A percentile compares a stretch with the other conserved stretches of the same genome.
These are phyloP conservation scores for Triticum urartu DNA, from an alignment of 176 grass and related monocot species.

Conservation along the genomic window DNA sequence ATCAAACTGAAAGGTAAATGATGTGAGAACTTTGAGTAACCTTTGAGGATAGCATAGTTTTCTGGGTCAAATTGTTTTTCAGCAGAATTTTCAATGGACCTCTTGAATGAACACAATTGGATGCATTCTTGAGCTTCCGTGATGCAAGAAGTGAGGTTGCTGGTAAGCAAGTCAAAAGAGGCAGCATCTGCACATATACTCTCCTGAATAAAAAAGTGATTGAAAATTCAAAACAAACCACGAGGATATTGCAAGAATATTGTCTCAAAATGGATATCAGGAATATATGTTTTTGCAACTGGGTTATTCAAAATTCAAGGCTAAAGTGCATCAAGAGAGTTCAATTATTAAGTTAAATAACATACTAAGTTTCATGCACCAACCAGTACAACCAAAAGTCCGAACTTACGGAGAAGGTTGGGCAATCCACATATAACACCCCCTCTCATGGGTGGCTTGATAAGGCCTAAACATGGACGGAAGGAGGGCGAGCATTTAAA, in stretches of 20 bases:
- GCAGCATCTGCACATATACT: conserved; percentile 97
- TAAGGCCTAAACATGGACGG: no score
- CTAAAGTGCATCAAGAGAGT: not conserved
- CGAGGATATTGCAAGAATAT: not conserved
- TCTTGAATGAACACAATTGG: conserved; percentile 67
- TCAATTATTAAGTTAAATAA: conserved; percentile 1
- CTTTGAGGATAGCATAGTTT: conserved; percentile 98
- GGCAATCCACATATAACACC: no score
- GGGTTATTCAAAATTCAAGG: conserved; percentile 21
- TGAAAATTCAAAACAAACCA: conserved; percentile 15
- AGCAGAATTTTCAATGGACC: conserved; percentile 60
- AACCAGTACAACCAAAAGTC: no score
- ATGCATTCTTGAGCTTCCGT: conserved; percentile 92
- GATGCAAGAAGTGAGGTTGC: conserved; percentile 68
- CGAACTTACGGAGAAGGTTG: no score
- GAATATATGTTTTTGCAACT: not conserved
- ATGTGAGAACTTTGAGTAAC: conserved; percentile 26
- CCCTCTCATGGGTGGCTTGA: no score
- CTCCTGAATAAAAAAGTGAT: conserved; percentile 59
- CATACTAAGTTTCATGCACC: not conserved
- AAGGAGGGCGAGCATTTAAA: no score
- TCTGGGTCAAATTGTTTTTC: conserved; percentile 96
- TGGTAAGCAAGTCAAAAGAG: conserved; percentile 86
- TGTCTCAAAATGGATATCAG: conserved; percentile 3
- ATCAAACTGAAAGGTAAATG: conserved; percentile 24